Evolutionary conservation across 2,329 filamentous ascomycete species (phyloP), one percentile per base, ranked within the genome.

Genomic region (Zalaria obscura): DNA sequence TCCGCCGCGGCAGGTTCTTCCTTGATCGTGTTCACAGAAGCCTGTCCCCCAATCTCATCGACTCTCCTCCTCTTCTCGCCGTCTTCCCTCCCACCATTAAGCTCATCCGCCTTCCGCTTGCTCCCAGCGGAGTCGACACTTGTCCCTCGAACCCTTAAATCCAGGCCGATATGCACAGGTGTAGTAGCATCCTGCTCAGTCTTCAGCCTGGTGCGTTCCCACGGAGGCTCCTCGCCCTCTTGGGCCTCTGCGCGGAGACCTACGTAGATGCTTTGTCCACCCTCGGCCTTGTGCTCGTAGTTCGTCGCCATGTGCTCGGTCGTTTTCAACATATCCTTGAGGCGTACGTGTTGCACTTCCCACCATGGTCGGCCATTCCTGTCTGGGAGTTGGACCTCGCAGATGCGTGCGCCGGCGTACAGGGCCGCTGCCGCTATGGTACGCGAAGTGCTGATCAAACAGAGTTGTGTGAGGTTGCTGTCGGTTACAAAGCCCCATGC

Each of bases 401-500:
- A 82, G 53, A 87, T 80, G 35, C 78, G 77, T 44, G 84, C 83
- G 4, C 84, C 85, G 45, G 89, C 91, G 63, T 93, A 95, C 26
- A 98, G 74, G 11, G 87, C 80, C 26, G 78, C 80, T 28, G 89
- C 82, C 10, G 89, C 87, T 40, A 96, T 83, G 33, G 86, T 84
- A 34, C 78, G 75, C 10, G 86, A 76, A 18, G 78, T 76, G 59
- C 88, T 82, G 27, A 93, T 70, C 3, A 98, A 72, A 45, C 88
- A 93, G 38, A 96, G 70, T 34, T 80, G 76, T 1, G 89, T 96
- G 45, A 89, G 76, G 49, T 79, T 83, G 18, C 82, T 83, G 61
- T 98, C 91, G 57, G 93, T 95, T 48, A 93, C 77, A 54, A 95
- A 96, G 0, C 86, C 82, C 87, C 91, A 96, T 1, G 86, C 83